A percentile compares a stretch with the other conserved stretches of the same genome.
phyloP scores from a whole-genome alignment of 1,284 basidiomycete genomes.

The Pseudozyma tsukubaensis region DNA sequence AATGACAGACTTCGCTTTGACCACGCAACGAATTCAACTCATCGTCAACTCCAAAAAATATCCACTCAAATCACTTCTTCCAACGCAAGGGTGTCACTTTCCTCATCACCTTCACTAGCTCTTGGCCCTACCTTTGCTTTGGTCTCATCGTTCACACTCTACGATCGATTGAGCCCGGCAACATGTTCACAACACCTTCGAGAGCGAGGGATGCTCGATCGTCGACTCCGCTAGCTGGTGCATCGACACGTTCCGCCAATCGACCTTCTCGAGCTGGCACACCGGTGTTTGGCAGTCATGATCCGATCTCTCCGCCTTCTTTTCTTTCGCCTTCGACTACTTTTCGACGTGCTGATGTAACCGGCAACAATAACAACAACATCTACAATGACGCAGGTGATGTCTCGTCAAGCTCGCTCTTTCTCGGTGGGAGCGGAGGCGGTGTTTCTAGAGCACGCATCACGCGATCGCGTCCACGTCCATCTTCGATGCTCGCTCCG shows the following conservation, averaged over 20 bases:
- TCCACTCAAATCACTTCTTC: neutral
- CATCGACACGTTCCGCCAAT: conserved; percentile 14
- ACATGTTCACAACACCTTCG: conserved; percentile 49
- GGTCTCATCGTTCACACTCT: neutral
- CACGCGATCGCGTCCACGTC: conserved; percentile 28
- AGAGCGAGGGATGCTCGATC: conserved; percentile 33
- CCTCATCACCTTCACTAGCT: conserved; percentile 1
- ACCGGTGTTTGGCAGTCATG: conserved; percentile 32
- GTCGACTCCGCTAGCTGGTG: conserved; percentile 31
- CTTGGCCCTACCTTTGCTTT: no score
- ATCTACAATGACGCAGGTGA: conserved; percentile 18
- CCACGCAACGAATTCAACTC: conserved; percentile 7
- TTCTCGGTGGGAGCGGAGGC: conserved; percentile 6
- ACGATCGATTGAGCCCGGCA: neutral
- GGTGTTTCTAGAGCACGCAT: conserved; percentile 10
- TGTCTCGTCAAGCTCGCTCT: conserved; percentile 31
- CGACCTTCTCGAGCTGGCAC: conserved; percentile 43
- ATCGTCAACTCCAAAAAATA: neutral
- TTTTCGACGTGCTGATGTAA: conserved; percentile 12
- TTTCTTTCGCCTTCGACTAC: conserved; percentile 19
- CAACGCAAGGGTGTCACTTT: neutral
- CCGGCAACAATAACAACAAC: neutral
- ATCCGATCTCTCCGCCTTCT: conserved; percentile 28
- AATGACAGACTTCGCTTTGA: conserved; percentile 26
- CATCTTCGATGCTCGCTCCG: conserved; percentile 39